These are phyloP conservation scores for Globisporangium orthogonon DNA, from an alignment of 352 stramenopile genomes.

Conservation along the genomic window DNA sequence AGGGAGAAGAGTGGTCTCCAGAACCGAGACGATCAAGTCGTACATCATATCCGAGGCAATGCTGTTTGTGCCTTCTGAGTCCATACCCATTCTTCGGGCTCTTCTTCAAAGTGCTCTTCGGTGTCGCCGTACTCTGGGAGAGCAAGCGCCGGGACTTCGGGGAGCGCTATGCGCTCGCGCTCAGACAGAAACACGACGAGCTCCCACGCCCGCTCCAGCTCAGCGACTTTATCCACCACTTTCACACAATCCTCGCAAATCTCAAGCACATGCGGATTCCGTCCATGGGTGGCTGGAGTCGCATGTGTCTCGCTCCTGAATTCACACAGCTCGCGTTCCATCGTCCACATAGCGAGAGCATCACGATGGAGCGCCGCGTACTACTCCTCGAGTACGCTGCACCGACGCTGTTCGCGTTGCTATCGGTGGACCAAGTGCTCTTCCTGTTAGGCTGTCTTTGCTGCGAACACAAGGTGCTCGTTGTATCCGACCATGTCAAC, in stretches of 20 bases:
- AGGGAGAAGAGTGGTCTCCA: neutral
- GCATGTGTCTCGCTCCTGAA: slow-evolving; percentile 45
- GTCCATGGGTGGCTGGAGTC: slow-evolving; percentile 69
- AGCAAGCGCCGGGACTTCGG: slow-evolving; percentile 34
- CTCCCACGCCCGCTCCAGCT: slow-evolving; percentile 24
- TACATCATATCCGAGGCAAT: slow-evolving; percentile 26
- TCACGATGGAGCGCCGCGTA: slow-evolving; percentile 47
- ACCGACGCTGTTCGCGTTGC: slow-evolving; percentile 56
- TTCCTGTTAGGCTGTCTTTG: slow-evolving; percentile 72
- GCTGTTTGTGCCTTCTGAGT: slow-evolving; percentile 73
- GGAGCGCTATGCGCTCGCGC: slow-evolving; percentile 19
- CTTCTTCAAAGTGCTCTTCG: slow-evolving; percentile 80
- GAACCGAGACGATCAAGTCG: neutral
- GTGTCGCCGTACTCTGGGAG: slow-evolving; percentile 69
- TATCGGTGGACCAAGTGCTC: slow-evolving; percentile 73
- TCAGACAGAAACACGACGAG: slow-evolving; percentile 14
- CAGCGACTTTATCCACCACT: slow-evolving; percentile 56
- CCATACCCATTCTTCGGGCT: slow-evolving; percentile 80
- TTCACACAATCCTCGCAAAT: slow-evolving; percentile 51
- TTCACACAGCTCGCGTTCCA: slow-evolving; percentile 72
- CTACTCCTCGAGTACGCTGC: slow-evolving; percentile 70
- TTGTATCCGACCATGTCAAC: slow-evolving; percentile 73
- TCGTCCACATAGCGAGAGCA: slow-evolving; percentile 52
- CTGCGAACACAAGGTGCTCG: slow-evolving; percentile 69
- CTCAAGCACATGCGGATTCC: slow-evolving; percentile 59